Evolutionary conservation across 306 rosid species (phyloP).

Genomic region (Calophaca sinica): DNA sequence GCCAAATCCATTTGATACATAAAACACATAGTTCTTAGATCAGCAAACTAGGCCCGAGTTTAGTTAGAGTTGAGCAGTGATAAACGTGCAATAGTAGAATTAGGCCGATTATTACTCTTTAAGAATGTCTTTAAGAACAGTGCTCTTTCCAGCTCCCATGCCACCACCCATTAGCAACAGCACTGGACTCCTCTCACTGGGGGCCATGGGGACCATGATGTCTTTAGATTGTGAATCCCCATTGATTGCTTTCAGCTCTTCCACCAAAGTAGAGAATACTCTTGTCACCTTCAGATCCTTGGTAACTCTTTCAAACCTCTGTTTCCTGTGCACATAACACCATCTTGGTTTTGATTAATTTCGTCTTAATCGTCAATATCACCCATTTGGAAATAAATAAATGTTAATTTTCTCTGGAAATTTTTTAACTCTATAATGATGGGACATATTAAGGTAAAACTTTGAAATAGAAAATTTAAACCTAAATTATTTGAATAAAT

Average conservation of each 20-base stretch:
- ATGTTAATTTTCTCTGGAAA: no score
- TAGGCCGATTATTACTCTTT: constrained; percentile 58
- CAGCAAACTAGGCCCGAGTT: background rate
- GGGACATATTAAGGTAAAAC: background rate
- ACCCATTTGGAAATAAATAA: no score
- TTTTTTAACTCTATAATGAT: constrained; percentile 1
- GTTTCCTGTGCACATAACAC: constrained; percentile 53
- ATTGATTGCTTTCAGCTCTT: constrained; percentile 77
- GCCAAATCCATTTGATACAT: constrained; percentile 43
- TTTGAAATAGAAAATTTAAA: background rate
- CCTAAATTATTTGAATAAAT: background rate
- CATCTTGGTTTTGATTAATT: background rate
- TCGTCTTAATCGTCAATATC: no score
- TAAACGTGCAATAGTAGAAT: background rate
- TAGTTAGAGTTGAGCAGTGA: background rate
- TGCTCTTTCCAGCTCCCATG: constrained; percentile 98
- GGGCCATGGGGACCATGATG: constrained; percentile 61
- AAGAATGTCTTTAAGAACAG: constrained; percentile 83
- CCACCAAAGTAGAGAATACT: constrained; percentile 75
- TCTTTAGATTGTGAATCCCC: constrained; percentile 52
- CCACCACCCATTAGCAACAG: constrained; percentile 96
- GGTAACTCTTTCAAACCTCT: constrained; percentile 70
- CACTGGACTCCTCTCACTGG: constrained; percentile 77
- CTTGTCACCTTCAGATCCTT: constrained; percentile 69
- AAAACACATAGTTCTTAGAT: background rate